A percentile compares a stretch with the other conserved stretches of the same genome.
phyloP scores from a whole-genome alignment of 176 grass and related monocot species.

The Typha latifolia region DNA sequence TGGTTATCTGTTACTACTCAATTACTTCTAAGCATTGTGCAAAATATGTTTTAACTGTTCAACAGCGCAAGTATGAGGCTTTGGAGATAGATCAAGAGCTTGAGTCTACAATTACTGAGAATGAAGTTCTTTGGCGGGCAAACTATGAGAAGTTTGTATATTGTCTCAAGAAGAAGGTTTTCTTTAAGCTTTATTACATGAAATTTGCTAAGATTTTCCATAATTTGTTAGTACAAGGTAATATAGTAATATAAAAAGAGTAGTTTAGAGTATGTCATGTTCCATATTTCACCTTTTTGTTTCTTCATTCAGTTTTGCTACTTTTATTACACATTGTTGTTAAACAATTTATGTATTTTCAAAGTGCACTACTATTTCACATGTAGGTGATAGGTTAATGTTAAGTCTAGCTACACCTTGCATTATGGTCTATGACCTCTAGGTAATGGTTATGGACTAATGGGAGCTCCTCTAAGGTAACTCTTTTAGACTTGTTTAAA shows the following conservation, averaged over 20 bases:
- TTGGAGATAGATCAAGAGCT: conserved; percentile 64
- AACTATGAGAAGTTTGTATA: conserved; percentile 77
- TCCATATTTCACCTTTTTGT: too few relatives aligned
- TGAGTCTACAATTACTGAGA: conserved; percentile 54
- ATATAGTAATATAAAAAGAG: neutral
- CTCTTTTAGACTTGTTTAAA: too few relatives aligned
- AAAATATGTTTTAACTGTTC: neutral
- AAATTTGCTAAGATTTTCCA: neutral
- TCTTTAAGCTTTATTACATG: conserved; percentile 11
- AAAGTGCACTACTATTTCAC: too few relatives aligned
- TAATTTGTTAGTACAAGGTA: neutral
- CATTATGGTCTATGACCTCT: too few relatives aligned
- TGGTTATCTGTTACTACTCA: conserved; percentile 1
- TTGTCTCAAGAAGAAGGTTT: conserved; percentile 85
- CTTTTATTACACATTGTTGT: too few relatives aligned
- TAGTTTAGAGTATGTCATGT: too few relatives aligned
- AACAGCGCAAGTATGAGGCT: conserved; percentile 64
- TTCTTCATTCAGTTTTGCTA: too few relatives aligned
- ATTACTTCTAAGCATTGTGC: conserved; percentile 8
- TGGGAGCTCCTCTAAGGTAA: too few relatives aligned
- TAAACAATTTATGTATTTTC: too few relatives aligned
- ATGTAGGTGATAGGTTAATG: too few relatives aligned
- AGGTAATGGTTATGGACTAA: too few relatives aligned
- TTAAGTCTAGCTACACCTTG: too few relatives aligned
- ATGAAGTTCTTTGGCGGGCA: conserved; percentile 74